phyloP scores from a whole-genome alignment of 345 rosid genomes.

The Brassica rapa region DNA sequence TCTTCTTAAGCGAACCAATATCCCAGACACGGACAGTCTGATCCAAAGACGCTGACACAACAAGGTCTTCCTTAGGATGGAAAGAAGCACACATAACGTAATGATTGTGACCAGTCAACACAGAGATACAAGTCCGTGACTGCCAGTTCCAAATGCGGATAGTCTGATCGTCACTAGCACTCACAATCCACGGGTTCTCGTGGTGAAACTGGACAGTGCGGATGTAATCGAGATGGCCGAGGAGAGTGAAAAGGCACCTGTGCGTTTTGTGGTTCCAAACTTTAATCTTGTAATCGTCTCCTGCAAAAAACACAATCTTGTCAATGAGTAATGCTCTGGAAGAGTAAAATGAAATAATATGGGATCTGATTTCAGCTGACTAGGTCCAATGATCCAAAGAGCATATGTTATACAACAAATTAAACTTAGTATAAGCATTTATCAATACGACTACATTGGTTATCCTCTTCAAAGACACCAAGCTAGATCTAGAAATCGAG shows the following conservation, averaged over 20 bases:
- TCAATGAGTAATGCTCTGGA: background rate
- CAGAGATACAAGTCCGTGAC: background rate
- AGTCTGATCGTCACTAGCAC: slow-evolving; percentile 93
- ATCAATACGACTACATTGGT: background rate
- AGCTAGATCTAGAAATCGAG: background rate
- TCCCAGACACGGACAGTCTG: slow-evolving; percentile 57
- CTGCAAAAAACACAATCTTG: slow-evolving; percentile 44
- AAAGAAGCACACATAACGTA: background rate
- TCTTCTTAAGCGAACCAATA: slow-evolving; percentile 81
- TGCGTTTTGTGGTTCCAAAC: slow-evolving; percentile 88
- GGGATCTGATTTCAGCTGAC: background rate
- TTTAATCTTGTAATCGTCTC: slow-evolving; percentile 60
- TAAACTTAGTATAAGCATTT: background rate
- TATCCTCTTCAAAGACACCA: background rate
- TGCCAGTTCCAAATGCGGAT: slow-evolving; percentile 96
- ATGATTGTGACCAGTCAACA: background rate
- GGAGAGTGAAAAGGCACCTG: slow-evolving; percentile 79
- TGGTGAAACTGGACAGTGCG: slow-evolving; percentile 93
- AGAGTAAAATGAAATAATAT: background rate
- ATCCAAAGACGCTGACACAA: slow-evolving; percentile 82
- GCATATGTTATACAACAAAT: background rate
- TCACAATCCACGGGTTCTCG: slow-evolving; percentile 90
- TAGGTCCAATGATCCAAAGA: background rate
- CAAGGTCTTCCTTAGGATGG: background rate
- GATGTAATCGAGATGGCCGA: slow-evolving; percentile 83